Percentiles rank a stretch among this genome's conserved stretches.
These are phyloP conservation scores for Metschnikowia shivogae DNA, from an alignment of 805 yeast genomes.

Conservation along the genomic window DNA sequence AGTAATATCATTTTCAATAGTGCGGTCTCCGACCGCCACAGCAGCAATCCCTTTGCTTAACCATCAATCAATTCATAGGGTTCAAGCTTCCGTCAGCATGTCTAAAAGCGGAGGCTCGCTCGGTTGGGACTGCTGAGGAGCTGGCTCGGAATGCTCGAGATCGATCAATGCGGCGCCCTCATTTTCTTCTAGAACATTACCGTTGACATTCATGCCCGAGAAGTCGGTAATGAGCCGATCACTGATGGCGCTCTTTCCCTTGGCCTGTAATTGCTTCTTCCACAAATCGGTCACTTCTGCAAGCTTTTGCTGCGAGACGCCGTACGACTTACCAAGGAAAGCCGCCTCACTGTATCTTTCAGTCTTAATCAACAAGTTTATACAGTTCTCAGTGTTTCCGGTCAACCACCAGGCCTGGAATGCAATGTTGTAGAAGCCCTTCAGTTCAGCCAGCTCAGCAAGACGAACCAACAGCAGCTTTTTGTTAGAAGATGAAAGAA, in stretches of 20 bases:
- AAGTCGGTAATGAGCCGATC: slow-evolving; percentile 53
- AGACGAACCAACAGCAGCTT: slow-evolving; percentile 54
- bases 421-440: slow-evolving; percentile 84
- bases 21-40: slow-evolving; percentile 2
- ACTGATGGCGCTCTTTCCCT: slow-evolving; percentile 56
- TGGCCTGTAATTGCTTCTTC: slow-evolving; percentile 53
- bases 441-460: slow-evolving; percentile 62
- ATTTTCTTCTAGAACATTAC: slow-evolving; percentile 5
- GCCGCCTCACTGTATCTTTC: slow-evolving; percentile 83
- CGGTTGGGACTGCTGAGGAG: background rate
- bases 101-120: slow-evolving; percentile 10
- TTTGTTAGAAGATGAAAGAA: slow-evolving; percentile 80
- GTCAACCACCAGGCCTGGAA: slow-evolving; percentile 88
- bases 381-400: slow-evolving; percentile 63
- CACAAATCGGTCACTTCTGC: slow-evolving; percentile 53
- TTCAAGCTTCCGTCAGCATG: slow-evolving; percentile 3
- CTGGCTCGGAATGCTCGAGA: slow-evolving; percentile 11
- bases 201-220: slow-evolving; percentile 17
- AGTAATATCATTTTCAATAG: background rate
- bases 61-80: background rate
- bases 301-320: slow-evolving; percentile 38
- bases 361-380: slow-evolving; percentile 60
- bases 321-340: slow-evolving; percentile 70
- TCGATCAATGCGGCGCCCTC: slow-evolving; percentile 17
- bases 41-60: background rate